phyloP scores from a whole-genome alignment of 1,284 basidiomycete species.

The Mycena citricolor region DNA sequence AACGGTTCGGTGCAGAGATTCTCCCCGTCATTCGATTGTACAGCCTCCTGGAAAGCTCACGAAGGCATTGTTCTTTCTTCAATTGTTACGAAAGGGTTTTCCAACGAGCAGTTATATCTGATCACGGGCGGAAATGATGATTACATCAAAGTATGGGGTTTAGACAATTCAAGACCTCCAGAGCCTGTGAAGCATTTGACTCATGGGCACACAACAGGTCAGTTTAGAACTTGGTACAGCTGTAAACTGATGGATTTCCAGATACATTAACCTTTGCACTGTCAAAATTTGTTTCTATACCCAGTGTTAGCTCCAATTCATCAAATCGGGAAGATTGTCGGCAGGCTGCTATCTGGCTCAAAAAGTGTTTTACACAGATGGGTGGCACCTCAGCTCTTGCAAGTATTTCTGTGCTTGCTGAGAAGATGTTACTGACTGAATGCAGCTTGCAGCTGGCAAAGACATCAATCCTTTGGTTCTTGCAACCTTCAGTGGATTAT shows the following conservation, averaged over 20 bases:
- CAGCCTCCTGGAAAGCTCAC: slow-evolving; percentile 79
- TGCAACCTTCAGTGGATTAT: slow-evolving; percentile 75
- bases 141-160: slow-evolving; percentile 64
- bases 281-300: slow-evolving; percentile 84
- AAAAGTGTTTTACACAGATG: slow-evolving; percentile 82
- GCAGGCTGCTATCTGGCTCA: slow-evolving; percentile 88
- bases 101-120: slow-evolving; percentile 43
- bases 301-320: slow-evolving; percentile 75
- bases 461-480: slow-evolving; percentile 81
- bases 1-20: slow-evolving; percentile 83
- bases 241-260: slow-evolving; percentile 29
- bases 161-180: neutral
- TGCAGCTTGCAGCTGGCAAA: slow-evolving; percentile 64
- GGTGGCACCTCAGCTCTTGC: slow-evolving; percentile 80
- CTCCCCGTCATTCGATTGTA: slow-evolving; percentile 82
- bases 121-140: slow-evolving; percentile 87
- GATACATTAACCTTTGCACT: slow-evolving; percentile 73
- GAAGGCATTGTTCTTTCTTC: slow-evolving; percentile 81
- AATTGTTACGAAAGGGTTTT: slow-evolving; percentile 46
- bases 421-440: slow-evolving; percentile 1
- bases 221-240: too few relatives aligned
- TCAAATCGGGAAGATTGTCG: slow-evolving; percentile 84
- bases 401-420: slow-evolving; percentile 27
- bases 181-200: slow-evolving; percentile 61
- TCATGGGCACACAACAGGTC: too few relatives aligned